Evolutionary conservation across 1,139 yeast species (phyloP), one percentile per base, ranked within the genome.

Genomic region (Pichia sp.): DNA sequence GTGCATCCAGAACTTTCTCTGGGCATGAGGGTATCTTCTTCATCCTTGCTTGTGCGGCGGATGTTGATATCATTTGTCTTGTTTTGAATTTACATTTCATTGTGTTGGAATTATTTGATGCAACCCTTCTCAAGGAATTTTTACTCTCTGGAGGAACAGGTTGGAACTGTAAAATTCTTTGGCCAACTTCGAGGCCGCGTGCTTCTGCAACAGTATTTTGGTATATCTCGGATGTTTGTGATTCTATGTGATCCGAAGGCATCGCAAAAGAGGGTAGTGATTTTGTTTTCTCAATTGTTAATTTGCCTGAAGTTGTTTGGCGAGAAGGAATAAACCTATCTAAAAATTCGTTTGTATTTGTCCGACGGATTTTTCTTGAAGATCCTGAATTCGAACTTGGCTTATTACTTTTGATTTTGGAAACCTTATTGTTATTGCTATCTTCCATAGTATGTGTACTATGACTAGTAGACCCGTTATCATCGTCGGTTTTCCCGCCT

Each of bases 1-100:
- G 99, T 0, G 99, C 99, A 72, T 93, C 99, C 49, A 93, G 76
- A 1, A 93, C 96, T 61, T 96, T 79, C 63, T 90, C 97, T 0
- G 99, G 98, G 16, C 91, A 90, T 0, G 90, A 83, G 14, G 96
- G 91, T 47, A 93, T 80, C 63, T 85, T 87, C 61, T 96, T 74
- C 48, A 79, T 69, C 63, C 80, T 72, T 17, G 71, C 67, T 48
- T 69, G 68, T 1, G 72, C 71, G 6, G 69, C 69, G 7, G 69
- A 59, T 1, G 73, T 65, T n/a, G 70, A 66, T 24, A 68, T 66
- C 17, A 62, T 60, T 31, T 58, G 60, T 48, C 63, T 60, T 6
- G 61, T 57, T 36, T 63, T 61, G 46, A 65, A 63, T 36, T 51
- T 53, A 16, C 53, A 46, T 16, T 50, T 52, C 14, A 51, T 48